phyloP scores from a whole-genome alignment of 495 filamentous ascomycete genomes.

The Neurospora tetraspora region DNA sequence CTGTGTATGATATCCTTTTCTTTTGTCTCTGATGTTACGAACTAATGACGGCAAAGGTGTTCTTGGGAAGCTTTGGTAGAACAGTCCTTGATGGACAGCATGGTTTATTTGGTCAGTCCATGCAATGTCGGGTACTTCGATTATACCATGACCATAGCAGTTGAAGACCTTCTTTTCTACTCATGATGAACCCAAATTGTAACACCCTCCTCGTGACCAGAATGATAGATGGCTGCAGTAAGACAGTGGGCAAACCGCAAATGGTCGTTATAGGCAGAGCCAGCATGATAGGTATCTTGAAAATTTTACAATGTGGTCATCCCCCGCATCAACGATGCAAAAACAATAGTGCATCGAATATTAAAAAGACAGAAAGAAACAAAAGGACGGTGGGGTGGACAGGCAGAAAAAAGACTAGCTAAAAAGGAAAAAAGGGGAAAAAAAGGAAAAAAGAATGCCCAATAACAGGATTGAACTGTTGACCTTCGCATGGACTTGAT shows the following conservation, averaged over 20 bases:
- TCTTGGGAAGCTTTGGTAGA: background rate
- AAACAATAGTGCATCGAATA: background rate
- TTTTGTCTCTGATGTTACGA: background rate
- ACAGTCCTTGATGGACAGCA: background rate
- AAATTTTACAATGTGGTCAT: too few species aligned
- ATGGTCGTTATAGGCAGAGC: too few species aligned
- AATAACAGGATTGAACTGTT: background rate
- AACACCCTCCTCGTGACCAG: background rate
- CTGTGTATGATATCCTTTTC: background rate
- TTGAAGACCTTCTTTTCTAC: background rate
- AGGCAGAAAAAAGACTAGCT: background rate
- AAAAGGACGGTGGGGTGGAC: background rate
- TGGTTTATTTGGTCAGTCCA: background rate
- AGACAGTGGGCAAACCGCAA: too few species aligned
- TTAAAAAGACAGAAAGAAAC: background rate
- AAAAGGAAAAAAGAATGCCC: background rate
- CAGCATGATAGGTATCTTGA: too few species aligned
- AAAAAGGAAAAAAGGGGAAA: background rate
- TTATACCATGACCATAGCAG: background rate
- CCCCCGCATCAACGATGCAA: background rate
- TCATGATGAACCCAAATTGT: background rate
- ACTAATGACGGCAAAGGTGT: background rate
- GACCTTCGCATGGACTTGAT: background rate
- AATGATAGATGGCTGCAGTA: too few species aligned
- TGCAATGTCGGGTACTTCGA: background rate